Conservation (phyloP, 2,329 filamentous ascomycete genomes). For the Hortaea werneckii region DNA sequence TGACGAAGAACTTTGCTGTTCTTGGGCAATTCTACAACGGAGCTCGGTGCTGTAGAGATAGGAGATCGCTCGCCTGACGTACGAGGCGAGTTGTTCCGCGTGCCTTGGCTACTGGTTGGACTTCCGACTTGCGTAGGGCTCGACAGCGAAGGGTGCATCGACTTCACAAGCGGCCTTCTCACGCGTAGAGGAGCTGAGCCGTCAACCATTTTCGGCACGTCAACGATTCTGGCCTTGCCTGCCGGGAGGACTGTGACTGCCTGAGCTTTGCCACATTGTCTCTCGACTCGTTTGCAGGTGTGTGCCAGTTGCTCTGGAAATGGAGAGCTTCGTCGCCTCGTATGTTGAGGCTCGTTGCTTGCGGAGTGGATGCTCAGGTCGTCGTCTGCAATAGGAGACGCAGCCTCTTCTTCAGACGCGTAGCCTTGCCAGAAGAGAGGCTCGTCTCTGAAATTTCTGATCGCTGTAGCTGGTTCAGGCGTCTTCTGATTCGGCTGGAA, state of each 20-base stretch:
- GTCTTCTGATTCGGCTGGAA: constrained; percentile 4
- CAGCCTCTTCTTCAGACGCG: constrained; percentile 22
- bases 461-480: constrained; percentile 1
- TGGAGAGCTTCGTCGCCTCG: neutral
- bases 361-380: constrained; percentile 13
- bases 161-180: neutral
- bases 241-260: constrained; percentile 18
- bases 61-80: constrained; percentile 10
- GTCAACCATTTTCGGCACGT: constrained; percentile 14
- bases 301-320: constrained; percentile 14
- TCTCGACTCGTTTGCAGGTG: constrained; percentile 11
- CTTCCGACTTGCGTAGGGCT: constrained; percentile 3
- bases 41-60: constrained; percentile 15
- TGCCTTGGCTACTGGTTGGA: constrained; percentile 11
- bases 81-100: constrained; percentile 1
- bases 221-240: constrained; percentile 20
- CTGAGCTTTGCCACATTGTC: constrained; percentile 18
- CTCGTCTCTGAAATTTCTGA: constrained; percentile 2
- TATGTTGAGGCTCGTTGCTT: constrained; percentile 3
- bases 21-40: constrained; percentile 8
- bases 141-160: constrained; percentile 2
- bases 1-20: constrained; percentile 1
- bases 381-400: constrained; percentile 17
- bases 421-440: constrained; percentile 13
- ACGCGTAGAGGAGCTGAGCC: constrained; percentile 1